phyloP scores from a whole-genome alignment of 495 filamentous ascomycete genomes.

The Talaromyces nanjingensis region DNA sequence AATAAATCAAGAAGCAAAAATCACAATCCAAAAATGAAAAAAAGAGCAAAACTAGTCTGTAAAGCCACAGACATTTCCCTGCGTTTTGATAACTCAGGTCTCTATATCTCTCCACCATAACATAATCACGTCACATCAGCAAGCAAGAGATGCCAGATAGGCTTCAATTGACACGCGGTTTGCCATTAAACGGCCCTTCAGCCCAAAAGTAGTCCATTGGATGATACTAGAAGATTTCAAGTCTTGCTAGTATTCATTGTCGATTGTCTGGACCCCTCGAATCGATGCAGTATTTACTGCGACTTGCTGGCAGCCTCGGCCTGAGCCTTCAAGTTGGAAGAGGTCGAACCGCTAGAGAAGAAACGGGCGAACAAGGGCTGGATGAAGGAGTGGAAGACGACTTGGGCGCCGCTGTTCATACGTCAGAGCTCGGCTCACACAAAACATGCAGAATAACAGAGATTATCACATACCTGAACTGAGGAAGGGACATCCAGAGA shows the following conservation, averaged over 20 bases:
- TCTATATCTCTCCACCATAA: constrained; percentile 1
- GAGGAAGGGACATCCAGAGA: constrained; percentile 94
- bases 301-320: constrained; percentile 65
- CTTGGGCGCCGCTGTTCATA: constrained; percentile 73
- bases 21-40: neutral
- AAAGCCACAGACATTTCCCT: neutral
- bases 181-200: neutral
- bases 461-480: constrained; percentile 64
- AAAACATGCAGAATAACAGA: neutral
- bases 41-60: neutral
- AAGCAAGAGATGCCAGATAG: neutral
- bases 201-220: neutral
- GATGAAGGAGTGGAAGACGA: constrained; percentile 94
- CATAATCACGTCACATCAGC: neutral
- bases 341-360: constrained; percentile 72
- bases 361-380: constrained; percentile 85
- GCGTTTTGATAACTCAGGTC: neutral
- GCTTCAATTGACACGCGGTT: neutral
- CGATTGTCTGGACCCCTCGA: constrained; percentile 2
- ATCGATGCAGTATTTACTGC: constrained; percentile 23
- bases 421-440: constrained; percentile 16
- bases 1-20: neutral
- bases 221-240: neutral
- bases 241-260: neutral
- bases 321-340: constrained; percentile 84